A percentile compares a stretch with the other conserved stretches of the same genome.
Evolutionary conservation across 1,284 basidiomycete genomes (phyloP).

Genomic region (Ustilago trichophora): DNA sequence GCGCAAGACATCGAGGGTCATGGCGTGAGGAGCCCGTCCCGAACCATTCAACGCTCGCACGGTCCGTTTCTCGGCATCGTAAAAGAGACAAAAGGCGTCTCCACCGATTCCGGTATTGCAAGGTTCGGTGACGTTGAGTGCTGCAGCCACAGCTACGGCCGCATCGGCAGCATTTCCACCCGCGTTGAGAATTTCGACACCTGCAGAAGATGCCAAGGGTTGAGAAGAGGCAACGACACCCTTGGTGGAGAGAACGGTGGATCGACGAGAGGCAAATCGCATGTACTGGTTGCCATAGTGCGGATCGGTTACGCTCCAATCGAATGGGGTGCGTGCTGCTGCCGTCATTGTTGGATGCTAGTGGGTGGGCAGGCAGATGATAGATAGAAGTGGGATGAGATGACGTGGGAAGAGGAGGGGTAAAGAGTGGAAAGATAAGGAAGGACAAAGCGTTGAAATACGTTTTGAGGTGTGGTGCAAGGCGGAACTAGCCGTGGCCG

Average conservation of each 20-base stretch:
- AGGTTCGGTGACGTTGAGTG: constrained; percentile 75
- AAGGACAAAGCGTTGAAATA: too few relatives aligned
- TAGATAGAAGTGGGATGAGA: neutral
- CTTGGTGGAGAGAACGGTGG: constrained; percentile 71
- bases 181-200: constrained; percentile 83
- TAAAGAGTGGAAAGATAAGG: too few relatives aligned
- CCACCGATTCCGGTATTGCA: constrained; percentile 71
- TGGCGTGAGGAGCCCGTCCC: constrained; percentile 76
- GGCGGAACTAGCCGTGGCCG: too few relatives aligned
- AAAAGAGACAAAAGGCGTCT: constrained; percentile 92
- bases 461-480: too few relatives aligned
- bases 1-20: constrained; percentile 79
- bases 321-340: constrained; percentile 20
- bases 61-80: constrained; percentile 79
- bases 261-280: constrained; percentile 54
- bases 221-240: constrained; percentile 89
- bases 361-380: too few relatives aligned
- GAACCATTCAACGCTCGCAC: constrained; percentile 87
- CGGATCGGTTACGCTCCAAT: constrained; percentile 41
- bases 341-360: neutral
- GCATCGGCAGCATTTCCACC: constrained; percentile 83
- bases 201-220: constrained; percentile 86
- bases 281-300: constrained; percentile 33
- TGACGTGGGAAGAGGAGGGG: neutral
- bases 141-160: constrained; percentile 79